These are phyloP conservation scores for Plasmodium adleri DNA, from an alignment of 169 alveolate species.

Conservation along the genomic window DNA sequence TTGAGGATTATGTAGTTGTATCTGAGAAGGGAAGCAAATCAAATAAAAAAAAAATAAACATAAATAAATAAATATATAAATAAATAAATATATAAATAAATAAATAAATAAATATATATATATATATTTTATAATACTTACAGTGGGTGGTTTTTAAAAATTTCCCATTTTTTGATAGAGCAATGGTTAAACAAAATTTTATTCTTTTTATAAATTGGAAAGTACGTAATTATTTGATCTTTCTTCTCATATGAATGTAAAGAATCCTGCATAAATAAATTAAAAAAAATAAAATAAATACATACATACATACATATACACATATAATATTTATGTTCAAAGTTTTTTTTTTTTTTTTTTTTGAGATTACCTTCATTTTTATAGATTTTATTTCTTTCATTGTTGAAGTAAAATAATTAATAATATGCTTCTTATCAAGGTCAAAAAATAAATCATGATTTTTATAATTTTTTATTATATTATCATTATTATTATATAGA, in stretches of 20 bases:
- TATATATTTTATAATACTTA: conserved; percentile 11
- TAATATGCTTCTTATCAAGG: neutral
- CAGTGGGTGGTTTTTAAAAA: neutral
- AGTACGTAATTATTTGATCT: conserved; percentile 4
- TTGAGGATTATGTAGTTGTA: neutral
- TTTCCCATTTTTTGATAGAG: neutral
- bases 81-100: neutral
- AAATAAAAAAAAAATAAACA: neutral
- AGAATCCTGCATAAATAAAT: neutral
- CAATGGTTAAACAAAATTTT: neutral
- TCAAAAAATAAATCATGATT: no score
- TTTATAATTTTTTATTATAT: neutral
- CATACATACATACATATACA: neutral
- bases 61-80: neutral
- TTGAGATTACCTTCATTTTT: neutral
- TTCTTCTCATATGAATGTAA: neutral
- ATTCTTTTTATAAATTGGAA: conserved; percentile 18
- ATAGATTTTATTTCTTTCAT: neutral
- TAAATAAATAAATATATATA: neutral
- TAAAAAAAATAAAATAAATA: neutral
- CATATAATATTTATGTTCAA: neutral
- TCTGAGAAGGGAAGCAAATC: conserved; percentile 6
- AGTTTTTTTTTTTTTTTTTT: neutral
- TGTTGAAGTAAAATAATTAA: conserved; percentile 7
- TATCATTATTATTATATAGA: conserved; percentile 9